Conservation (phyloP, 768 basidiomycete genomes). For the Cubamyces lactineus region DNA sequence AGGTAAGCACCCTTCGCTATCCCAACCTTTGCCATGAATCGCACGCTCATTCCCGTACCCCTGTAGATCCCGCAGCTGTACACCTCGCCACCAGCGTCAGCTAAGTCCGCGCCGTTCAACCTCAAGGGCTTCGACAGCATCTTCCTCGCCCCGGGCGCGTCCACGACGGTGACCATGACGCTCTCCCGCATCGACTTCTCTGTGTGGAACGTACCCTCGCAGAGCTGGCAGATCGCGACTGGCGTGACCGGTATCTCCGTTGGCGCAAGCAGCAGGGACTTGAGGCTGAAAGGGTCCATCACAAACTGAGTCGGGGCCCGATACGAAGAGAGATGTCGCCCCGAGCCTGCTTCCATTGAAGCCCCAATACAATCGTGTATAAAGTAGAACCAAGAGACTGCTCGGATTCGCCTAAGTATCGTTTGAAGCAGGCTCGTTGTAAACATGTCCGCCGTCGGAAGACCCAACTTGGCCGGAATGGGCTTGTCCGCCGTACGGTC, state of each 20-base stretch:
- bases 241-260: conserved; percentile 45
- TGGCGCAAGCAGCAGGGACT: conserved; percentile 40
- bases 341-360: too few relatives aligned
- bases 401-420: not conserved
- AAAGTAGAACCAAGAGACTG: not conserved
- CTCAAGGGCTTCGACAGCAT: conserved; percentile 40
- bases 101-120: conserved; percentile 37
- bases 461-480: conserved; percentile 15
- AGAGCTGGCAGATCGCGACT: conserved; percentile 58
- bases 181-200: conserved; percentile 56
- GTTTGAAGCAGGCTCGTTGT: conserved; percentile 9
- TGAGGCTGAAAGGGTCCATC: conserved; percentile 49
- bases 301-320: conserved; percentile 17
- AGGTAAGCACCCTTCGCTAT: conserved; percentile 21
- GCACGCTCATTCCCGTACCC: conserved; percentile 21
- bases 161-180: conserved; percentile 48
- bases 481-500: conserved; percentile 12
- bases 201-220: conserved; percentile 55
- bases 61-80: conserved; percentile 72
- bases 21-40: not conserved
- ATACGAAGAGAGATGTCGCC: too few relatives aligned
- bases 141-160: conserved; percentile 47
- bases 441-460: conserved; percentile 18
- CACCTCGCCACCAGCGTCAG: conserved; percentile 52
- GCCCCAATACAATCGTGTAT: too few relatives aligned